These are phyloP conservation scores for Microstegium vimineum DNA, from an alignment of 176 grass and related monocot genomes.

Conservation along the genomic window DNA sequence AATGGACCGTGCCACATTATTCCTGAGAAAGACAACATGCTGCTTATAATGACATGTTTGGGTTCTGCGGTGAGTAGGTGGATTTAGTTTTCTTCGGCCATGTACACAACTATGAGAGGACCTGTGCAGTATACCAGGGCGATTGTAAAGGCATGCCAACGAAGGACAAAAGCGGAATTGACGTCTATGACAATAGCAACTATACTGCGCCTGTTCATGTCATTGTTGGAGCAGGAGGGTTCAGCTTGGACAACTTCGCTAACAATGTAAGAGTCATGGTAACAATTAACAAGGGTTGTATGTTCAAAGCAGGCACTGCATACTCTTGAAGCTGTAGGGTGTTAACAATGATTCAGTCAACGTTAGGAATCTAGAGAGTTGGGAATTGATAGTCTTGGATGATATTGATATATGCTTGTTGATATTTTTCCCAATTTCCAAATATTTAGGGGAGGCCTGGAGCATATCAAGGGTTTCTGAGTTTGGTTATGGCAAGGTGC, in stretches of 20 bases:
- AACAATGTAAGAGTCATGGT: slow-evolving; percentile 20
- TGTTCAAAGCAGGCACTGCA: neutral
- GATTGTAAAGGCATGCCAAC: slow-evolving; percentile 55
- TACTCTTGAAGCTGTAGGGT: neutral
- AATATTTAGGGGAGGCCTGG: slow-evolving; percentile 43
- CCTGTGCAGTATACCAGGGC: slow-evolving; percentile 57
- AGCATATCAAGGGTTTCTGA: slow-evolving; percentile 74
- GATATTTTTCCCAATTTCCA: slow-evolving; percentile 7
- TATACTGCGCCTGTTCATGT: slow-evolving; percentile 75
- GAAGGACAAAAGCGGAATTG: slow-evolving; percentile 53
- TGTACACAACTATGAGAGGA: slow-evolving; percentile 94
- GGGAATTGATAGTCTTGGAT: neutral
- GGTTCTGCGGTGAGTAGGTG: slow-evolving; percentile 41
- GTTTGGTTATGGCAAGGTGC: slow-evolving; percentile 60
- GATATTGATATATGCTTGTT: neutral
- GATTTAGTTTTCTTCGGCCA: slow-evolving; percentile 84
- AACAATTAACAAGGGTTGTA: neutral
- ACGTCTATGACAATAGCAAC: slow-evolving; percentile 74
- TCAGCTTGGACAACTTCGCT: slow-evolving; percentile 64
- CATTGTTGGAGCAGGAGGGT: slow-evolving; percentile 67
- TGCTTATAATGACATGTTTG: neutral
- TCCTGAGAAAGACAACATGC: neutral
- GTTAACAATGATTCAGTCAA: neutral
- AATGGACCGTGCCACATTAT: neutral
- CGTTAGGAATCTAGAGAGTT: neutral